These are phyloP conservation scores for Vaccinium darrowii DNA, from an alignment of 148 eudicot species.

Conservation along the genomic window DNA sequence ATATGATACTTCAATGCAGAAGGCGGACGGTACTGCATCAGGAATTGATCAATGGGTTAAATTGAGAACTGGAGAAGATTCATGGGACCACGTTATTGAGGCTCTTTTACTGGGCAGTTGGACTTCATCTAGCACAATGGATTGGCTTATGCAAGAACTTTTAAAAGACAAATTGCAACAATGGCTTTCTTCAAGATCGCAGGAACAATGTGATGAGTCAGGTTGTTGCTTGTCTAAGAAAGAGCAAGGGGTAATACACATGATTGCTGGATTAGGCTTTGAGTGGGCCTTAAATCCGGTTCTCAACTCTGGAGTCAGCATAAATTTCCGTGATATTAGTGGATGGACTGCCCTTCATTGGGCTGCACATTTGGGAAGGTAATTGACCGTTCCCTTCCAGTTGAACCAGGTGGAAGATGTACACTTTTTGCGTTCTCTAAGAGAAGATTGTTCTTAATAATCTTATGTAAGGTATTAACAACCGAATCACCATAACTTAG, in stretches of 20 bases:
- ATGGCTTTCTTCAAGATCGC: constrained; percentile 61
- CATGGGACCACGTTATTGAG: constrained; percentile 63
- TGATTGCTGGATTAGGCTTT: constrained; percentile 87
- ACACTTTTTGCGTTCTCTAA: neutral
- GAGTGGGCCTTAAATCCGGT: constrained; percentile 86
- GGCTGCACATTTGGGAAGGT: constrained; percentile 99
- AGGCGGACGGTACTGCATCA: constrained; percentile 38
- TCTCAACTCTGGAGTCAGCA: constrained; percentile 69
- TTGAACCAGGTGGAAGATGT: neutral
- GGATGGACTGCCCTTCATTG: constrained; percentile 99
- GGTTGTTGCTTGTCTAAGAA: constrained; percentile 66
- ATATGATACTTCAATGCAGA: constrained; percentile 33
- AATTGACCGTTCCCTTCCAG: neutral
- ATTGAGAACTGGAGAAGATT: constrained; percentile 46
- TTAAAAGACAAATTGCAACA: constrained; percentile 73
- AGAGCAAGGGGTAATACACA: constrained; percentile 92
- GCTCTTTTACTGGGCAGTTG: constrained; percentile 57
- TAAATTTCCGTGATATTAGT: constrained; percentile 84
- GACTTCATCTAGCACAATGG: constrained; percentile 46
- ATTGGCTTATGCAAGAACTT: constrained; percentile 84
- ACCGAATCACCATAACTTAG: neutral
- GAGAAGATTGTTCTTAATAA: neutral
- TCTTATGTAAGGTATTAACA: neutral
- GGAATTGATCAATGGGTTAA: constrained; percentile 30
- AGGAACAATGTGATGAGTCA: constrained; percentile 20